phyloP scores from a whole-genome alignment of 768 basidiomycete species.

The Dentipellis sp. region DNA sequence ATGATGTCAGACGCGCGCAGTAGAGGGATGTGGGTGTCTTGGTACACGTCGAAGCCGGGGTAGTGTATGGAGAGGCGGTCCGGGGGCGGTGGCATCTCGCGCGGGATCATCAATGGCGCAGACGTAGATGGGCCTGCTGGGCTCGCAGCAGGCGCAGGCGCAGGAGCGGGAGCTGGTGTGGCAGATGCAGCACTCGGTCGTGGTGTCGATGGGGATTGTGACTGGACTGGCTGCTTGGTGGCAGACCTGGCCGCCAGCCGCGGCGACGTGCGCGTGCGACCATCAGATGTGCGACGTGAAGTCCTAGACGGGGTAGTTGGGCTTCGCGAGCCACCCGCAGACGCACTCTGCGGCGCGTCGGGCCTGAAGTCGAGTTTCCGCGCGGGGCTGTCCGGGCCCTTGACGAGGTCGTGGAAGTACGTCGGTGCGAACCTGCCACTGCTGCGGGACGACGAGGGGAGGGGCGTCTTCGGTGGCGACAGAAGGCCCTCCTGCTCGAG shows the following conservation, averaged over 20 bases:
- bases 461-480: slow-evolving; percentile 4
- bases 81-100: slow-evolving; percentile 7
- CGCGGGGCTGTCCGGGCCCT: not conserved
- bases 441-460: not conserved
- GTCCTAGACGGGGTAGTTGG: not conserved
- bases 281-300: not conserved
- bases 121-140: not conserved
- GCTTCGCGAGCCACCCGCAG: not conserved
- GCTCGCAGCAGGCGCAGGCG: not conserved
- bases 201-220: not conserved
- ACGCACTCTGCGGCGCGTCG: not conserved
- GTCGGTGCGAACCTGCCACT: not conserved
- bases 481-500: slow-evolving; percentile 14
- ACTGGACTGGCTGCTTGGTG: slow-evolving; percentile 1
- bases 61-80: slow-evolving; percentile 13
- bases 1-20: slow-evolving; percentile 3
- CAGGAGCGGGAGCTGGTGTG: not conserved
- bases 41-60: slow-evolving; percentile 14
- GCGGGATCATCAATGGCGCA: slow-evolving; percentile 2
- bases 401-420: not conserved
- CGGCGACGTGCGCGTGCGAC: slow-evolving; percentile 8
- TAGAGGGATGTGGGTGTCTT: slow-evolving; percentile 13
- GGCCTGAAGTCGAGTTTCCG: not conserved
- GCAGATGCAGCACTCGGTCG: not conserved
- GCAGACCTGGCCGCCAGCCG: slow-evolving; percentile 2